Conservation (phyloP, 2,329 filamentous ascomycete species). For the Diaporthe ilicicola region DNA sequence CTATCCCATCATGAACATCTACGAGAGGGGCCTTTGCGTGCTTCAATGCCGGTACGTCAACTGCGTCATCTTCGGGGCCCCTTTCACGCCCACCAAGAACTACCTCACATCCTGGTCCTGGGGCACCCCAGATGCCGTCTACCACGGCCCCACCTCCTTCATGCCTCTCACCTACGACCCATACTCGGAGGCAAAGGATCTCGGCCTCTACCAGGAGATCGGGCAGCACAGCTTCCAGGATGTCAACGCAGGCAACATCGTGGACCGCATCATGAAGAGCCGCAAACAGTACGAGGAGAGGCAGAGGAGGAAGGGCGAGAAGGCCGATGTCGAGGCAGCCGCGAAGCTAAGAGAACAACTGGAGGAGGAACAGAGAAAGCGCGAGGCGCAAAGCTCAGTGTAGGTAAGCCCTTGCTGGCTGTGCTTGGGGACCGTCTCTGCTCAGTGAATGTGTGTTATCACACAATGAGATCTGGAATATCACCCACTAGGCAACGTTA, state of each 20-base stretch:
- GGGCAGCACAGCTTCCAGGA: slow-evolving; percentile 80
- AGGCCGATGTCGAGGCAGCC: slow-evolving; percentile 78
- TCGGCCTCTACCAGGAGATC: slow-evolving; percentile 87
- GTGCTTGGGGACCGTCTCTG: neutral
- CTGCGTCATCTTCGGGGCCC: slow-evolving; percentile 87
- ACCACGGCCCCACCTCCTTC: slow-evolving; percentile 95
- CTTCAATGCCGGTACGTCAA: slow-evolving; percentile 95
- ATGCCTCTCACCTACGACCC: slow-evolving; percentile 83
- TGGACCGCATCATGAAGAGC: slow-evolving; percentile 87
- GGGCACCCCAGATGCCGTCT: slow-evolving; percentile 80
- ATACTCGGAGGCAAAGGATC: slow-evolving; percentile 80
- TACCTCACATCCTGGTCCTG: slow-evolving; percentile 82
- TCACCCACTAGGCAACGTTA: too few relatives aligned
- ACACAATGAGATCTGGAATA: too few relatives aligned
- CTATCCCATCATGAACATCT: slow-evolving; percentile 99
- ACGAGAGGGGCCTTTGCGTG: slow-evolving; percentile 93
- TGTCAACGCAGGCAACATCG: slow-evolving; percentile 77
- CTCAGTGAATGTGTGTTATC: too few relatives aligned
- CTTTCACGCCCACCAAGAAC: slow-evolving; percentile 81
- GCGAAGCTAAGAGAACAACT: slow-evolving; percentile 68
- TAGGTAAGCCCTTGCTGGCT: neutral
- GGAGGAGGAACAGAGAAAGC: slow-evolving; percentile 64
- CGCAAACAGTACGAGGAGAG: slow-evolving; percentile 89
- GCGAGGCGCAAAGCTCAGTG: slow-evolving; percentile 48
- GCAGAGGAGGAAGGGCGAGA: slow-evolving; percentile 89